Evolutionary conservation across 768 basidiomycete species (phyloP).

Genomic region (Kwoniella sp.): DNA sequence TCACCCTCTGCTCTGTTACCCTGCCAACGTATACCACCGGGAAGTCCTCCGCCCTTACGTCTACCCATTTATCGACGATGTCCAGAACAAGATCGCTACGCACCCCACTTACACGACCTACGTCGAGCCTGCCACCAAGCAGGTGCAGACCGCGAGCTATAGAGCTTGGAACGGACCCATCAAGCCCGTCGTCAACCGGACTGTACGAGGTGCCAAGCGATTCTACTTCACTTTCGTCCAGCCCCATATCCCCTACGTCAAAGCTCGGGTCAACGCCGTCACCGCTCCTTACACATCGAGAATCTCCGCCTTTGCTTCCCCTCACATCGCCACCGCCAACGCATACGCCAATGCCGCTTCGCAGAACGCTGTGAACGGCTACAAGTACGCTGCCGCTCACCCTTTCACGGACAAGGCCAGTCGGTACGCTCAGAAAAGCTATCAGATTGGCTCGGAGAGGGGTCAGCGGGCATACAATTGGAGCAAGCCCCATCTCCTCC

Average conservation of each 20-base stretch:
- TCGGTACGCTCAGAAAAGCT: slow-evolving; percentile 30
- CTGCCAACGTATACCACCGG: slow-evolving; percentile 45
- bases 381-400: slow-evolving; percentile 33
- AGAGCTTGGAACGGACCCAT: slow-evolving; percentile 32
- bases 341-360: slow-evolving; percentile 22
- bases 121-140: slow-evolving; percentile 28
- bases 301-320: slow-evolving; percentile 26
- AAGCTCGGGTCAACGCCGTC: slow-evolving; percentile 24
- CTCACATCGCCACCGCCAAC: slow-evolving; percentile 33
- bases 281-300: slow-evolving; percentile 40
- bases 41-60: slow-evolving; percentile 49
- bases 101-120: slow-evolving; percentile 34
- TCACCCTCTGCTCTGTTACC: slow-evolving; percentile 43
- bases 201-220: slow-evolving; percentile 28
- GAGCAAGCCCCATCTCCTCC: slow-evolving; percentile 35
- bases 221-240: slow-evolving; percentile 45
- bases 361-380: slow-evolving; percentile 20
- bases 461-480: slow-evolving; percentile 33
- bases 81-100: slow-evolving; percentile 10
- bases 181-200: slow-evolving; percentile 29
- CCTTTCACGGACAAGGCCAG: slow-evolving; percentile 37
- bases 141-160: background rate
- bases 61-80: slow-evolving; percentile 42
- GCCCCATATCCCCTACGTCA: slow-evolving; percentile 42
- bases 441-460: slow-evolving; percentile 21